phyloP scores from a whole-genome alignment of 805 yeast species.

The Nakazawaea peltata region DNA sequence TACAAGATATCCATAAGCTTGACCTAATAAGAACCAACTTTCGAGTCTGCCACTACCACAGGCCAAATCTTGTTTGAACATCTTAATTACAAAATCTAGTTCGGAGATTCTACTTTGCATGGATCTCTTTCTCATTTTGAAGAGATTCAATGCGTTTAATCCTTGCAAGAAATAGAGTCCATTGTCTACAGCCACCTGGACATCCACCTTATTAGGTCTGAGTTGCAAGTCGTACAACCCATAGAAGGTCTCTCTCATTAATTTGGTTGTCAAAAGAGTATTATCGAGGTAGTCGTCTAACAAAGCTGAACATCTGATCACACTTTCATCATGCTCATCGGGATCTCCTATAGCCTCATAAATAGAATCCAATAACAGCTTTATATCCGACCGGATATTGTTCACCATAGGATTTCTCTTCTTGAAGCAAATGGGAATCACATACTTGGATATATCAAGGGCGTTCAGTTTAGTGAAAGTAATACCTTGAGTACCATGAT shows the following conservation, averaged over 20 bases:
- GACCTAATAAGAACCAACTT: slow-evolving; percentile 81
- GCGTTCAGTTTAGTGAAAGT: slow-evolving; percentile 16
- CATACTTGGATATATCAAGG: slow-evolving; percentile 27
- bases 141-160: slow-evolving; percentile 56
- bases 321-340: slow-evolving; percentile 30
- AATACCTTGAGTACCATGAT: slow-evolving; percentile 46
- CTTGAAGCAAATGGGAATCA: slow-evolving; percentile 47
- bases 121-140: slow-evolving; percentile 61
- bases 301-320: slow-evolving; percentile 37
- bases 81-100: slow-evolving; percentile 61
- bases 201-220: slow-evolving; percentile 21
- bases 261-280: slow-evolving; percentile 32
- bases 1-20: slow-evolving; percentile 65
- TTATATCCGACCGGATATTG: slow-evolving; percentile 63
- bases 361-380: slow-evolving; percentile 61
- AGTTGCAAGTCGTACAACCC: slow-evolving; percentile 34
- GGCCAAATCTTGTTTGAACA: slow-evolving; percentile 58
- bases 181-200: slow-evolving; percentile 27
- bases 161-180: slow-evolving; percentile 73
- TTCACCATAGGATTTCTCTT: slow-evolving; percentile 52
- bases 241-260: slow-evolving; percentile 40
- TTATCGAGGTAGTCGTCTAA: slow-evolving; percentile 40
- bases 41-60: slow-evolving; percentile 67
- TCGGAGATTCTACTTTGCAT: slow-evolving; percentile 81
- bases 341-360: slow-evolving; percentile 70